phyloP scores from a whole-genome alignment of 768 basidiomycete species.

The Lactarius indigo region DNA sequence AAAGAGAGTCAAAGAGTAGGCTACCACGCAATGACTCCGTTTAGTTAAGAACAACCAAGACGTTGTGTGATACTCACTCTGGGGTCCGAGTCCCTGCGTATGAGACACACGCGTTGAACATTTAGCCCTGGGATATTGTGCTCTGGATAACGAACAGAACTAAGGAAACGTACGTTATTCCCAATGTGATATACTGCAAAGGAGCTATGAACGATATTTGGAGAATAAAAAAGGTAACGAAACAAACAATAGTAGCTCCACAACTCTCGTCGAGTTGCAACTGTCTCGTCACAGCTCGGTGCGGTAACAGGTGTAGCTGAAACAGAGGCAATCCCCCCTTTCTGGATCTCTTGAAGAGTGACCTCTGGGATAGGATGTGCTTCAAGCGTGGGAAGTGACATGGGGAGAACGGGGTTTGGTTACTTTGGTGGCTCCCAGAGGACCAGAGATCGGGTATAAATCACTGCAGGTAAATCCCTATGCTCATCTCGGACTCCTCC shows the following conservation, averaged over 20 bases:
- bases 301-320: background rate
- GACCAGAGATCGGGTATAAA: background rate
- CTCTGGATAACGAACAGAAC: conserved; percentile 1
- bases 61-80: conserved; percentile 30
- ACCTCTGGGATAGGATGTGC: background rate
- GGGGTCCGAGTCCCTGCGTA: conserved; percentile 58
- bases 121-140: conserved; percentile 22
- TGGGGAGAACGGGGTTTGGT: too few species aligned
- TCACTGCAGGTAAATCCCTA: background rate
- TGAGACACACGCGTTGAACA: background rate
- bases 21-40: conserved; percentile 18
- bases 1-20: conserved; percentile 68
- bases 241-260: conserved; percentile 75
- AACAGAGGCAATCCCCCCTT: background rate
- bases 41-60: background rate
- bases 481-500: background rate
- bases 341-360: background rate
- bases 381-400: background rate
- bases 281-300: conserved; percentile 41
- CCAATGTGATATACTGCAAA: conserved; percentile 72
- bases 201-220: conserved; percentile 1
- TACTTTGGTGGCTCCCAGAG: background rate
- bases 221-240: conserved; percentile 40
- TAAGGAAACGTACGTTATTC: conserved; percentile 51
- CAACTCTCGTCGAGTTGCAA: conserved; percentile 69